Evolutionary conservation across 139 green algal species (phyloP), one percentile per base, ranked within the genome.

Genomic region (Coccomyxa sp.): DNA sequence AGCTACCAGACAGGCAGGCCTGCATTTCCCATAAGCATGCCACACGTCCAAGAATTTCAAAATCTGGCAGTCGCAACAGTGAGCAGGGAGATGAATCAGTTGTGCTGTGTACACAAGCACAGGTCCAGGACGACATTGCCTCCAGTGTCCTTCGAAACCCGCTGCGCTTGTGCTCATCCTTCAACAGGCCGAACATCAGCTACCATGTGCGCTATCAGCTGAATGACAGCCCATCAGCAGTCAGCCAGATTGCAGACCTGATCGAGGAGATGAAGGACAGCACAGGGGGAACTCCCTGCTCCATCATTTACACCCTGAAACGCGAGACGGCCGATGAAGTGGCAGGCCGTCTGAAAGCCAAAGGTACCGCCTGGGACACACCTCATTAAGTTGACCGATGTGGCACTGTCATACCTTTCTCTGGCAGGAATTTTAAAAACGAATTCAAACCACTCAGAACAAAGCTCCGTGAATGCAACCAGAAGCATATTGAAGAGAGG

Each of bases 251-350:
- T 32, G 23, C 30, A 18, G 15, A 63, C 30, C 76, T 80, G 3
- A 28, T 80, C 13, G 13, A 59, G 76, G 76, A 32, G 18, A n/a
- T 71, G 63, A 71, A 21, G 10, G 63, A 71, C 18, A 21, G 18
- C 21, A 25, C 18, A 28, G 63, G 63, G 30, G 15, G 13, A 58
- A 80, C 77, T 16, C 83, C 83, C 15, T 87, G 87, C 79, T 79
- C 80, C 67, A 89, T 94, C 17, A 82, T 94, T 58, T 94, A 94
- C 84, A 81, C 66, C 58, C 83, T 88, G 74, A 88, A 88, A 77
- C 82, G 90, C 0, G 83, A 90, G 31, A 86, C 81, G 4, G 84
- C 81, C 0, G 87, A 89, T n/a, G 67, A 78, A 10, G 83, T 91
- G 76, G 88, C 91, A 51, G 38, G 13, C 9, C 31, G 25, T 30